Evolutionary conservation across 768 basidiomycete species (phyloP).

Genomic region (Fibroporia radiculosa): DNA sequence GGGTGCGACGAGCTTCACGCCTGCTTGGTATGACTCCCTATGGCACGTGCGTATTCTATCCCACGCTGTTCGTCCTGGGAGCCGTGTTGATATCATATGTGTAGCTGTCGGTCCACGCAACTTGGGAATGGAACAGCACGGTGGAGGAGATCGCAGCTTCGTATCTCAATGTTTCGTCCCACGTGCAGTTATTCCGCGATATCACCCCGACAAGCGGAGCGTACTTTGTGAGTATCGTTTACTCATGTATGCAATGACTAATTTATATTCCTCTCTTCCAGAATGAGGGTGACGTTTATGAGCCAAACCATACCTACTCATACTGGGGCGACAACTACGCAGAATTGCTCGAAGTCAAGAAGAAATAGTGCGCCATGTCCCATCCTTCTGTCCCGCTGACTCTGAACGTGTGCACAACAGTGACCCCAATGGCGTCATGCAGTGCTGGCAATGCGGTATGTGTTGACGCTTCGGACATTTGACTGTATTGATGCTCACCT

Average conservation of each 20-base stretch:
- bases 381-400: neutral
- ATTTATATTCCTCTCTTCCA: neutral
- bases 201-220: constrained; percentile 23
- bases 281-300: constrained; percentile 31
- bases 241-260: neutral
- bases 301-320: constrained; percentile 22
- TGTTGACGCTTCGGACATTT: neutral
- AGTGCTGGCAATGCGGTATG: constrained; percentile 30
- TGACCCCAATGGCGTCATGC: constrained; percentile 22
- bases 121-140: constrained; percentile 16
- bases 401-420: constrained; percentile 6
- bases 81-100: neutral
- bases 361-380: constrained; percentile 25
- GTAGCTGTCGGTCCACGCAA: constrained; percentile 8
- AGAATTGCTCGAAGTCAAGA: constrained; percentile 22
- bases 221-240: constrained; percentile 23
- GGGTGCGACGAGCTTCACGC: constrained; percentile 20
- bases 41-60: constrained; percentile 18
- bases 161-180: constrained; percentile 10
- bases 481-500: neutral
- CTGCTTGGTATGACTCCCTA: constrained; percentile 20
- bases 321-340: constrained; percentile 31
- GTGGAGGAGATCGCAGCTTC: constrained; percentile 2
- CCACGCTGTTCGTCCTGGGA: neutral
- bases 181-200: constrained; percentile 16